Base-by-base conservation (phyloP, 306 rosid species). In the Dalbergia cochinchinensis region DNA sequence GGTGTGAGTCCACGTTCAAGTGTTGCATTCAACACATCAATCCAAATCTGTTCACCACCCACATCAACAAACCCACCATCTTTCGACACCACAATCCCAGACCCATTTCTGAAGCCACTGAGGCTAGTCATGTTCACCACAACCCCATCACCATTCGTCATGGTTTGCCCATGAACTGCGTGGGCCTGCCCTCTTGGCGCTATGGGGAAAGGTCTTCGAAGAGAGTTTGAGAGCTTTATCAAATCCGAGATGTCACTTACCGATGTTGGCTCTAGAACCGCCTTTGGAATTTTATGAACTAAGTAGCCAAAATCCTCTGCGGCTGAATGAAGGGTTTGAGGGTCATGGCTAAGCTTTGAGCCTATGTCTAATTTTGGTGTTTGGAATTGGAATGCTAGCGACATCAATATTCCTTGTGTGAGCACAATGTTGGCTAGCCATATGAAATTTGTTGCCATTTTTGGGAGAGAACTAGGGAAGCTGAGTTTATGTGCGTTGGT, bases 11-110 rank as follows among this genome's bases (percentile, higher is more conserved):
- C 91, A 35, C 18, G 65, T 15, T 62, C 34, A 5, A 78, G 73
- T 1, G 97, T 82, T 12, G 80, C 87, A 65, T 13, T 69, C 31
- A 69, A 65, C 44, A 77, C 89, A 65, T 91, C 85, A 6, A 87
- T 86, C 96, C 96, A 91, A 20, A 54, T 71, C 65, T 87, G 93
- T 72, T 88, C 93, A 0, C 85, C 93, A 5, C 93, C 93, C 3
- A 83, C 96, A 35, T 91, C 96, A 3, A 78, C 96, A 1, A 84
- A 91, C 18, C 7, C 7, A 4, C 41, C 41, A 37, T 37, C 5
- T 0, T 37, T 6, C 41, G 7, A 37, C 6, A 37, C 13, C 11
- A 11, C 0, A 20, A 85, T 66, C 0, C 81, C 84, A 1, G 67
- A 59, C 12, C 76, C 80, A 6, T 70, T 65, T 22, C 69, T 80